Base-by-base conservation (phyloP, 2,329 filamentous ascomycete genomes). In the Fusarium camptoceras region DNA sequence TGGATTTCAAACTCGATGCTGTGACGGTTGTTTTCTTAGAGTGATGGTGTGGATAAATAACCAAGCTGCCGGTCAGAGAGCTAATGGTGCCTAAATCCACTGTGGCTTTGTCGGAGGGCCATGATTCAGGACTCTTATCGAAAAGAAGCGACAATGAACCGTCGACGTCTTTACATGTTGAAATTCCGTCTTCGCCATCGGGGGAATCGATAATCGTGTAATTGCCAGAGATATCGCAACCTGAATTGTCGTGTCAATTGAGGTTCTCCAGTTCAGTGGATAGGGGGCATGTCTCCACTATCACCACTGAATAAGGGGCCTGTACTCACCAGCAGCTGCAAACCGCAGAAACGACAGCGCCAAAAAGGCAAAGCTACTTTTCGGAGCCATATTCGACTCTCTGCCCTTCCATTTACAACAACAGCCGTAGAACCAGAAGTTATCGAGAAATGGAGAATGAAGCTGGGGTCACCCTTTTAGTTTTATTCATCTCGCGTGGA, bases 131-230 rank as follows among this genome's bases (percentile, higher is more conserved):
- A 24, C 67, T 48, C 44, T 65, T 67, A 47, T 74, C 66, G 56
- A 76, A 68, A 8, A 76, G 70, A 20, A 76, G 66, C 11, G 75
- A 76, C 31, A 76, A 44, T 14, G 75, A 75, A 27, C 75, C 75
- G 47, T 76, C 73, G 43, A 76, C 68, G 12, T 68, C 64, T 50
- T 51, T 69, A 49, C 75, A 76, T 5, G 71, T 71, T 28, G 72
- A 70, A 44, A 76, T 67, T 56, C 55, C 46, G 16, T 71, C 58
- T 51, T 49, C 49, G 12, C 60, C 70, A 34, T 70, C 59, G 48
- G 75, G 75, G 16, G 64, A 49, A 25, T 72, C 59, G 62, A 76
- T 75, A 50, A 71, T 73, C 3, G 74, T 76, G 59, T 76, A 74
- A 60, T 76, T 76, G 46, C 68, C 66, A 27, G 73, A 71, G 55